These are phyloP conservation scores for Aspergillus campestris DNA, from an alignment of 495 filamentous ascomycete genomes.

Conservation along the genomic window DNA sequence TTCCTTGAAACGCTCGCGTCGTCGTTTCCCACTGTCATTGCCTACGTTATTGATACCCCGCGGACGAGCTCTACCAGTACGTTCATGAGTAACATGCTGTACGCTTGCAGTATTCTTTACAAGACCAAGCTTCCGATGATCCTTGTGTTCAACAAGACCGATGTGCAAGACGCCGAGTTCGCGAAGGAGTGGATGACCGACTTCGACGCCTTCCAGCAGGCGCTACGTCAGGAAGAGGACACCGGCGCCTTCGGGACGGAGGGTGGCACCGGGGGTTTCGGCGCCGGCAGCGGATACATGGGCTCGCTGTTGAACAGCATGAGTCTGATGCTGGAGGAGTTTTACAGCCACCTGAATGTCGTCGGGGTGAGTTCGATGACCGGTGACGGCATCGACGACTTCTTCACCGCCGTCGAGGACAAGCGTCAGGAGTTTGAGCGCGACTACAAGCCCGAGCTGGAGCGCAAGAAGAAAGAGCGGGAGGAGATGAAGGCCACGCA, in stretches of 20 bases:
- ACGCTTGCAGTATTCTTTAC: conserved; percentile 95
- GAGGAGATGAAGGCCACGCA: conserved; percentile 61
- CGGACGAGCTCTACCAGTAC: conserved; percentile 85
- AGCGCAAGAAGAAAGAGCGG: conserved; percentile 63
- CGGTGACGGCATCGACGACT: conserved; percentile 82
- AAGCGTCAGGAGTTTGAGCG: conserved; percentile 85
- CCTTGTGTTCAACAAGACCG: conserved; percentile 96
- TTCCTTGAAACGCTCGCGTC: conserved; percentile 89
- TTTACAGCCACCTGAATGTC: conserved; percentile 85
- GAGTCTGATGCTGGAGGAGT: conserved; percentile 96
- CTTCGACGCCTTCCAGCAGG: conserved; percentile 89
- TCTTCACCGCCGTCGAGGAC: conserved; percentile 77
- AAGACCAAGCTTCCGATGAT: conserved; percentile 99
- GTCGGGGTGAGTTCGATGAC: conserved; percentile 92
- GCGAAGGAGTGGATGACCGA: conserved; percentile 99
- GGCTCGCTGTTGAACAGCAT: conserved; percentile 92
- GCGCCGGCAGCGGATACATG: conserved; percentile 89
- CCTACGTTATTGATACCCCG: conserved; percentile 95
- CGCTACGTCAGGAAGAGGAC: conserved; percentile 71
- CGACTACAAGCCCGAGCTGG: conserved; percentile 89
- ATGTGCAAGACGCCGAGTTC: conserved; percentile 82
- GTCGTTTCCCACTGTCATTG: conserved; percentile 90
- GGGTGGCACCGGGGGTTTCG: conserved; percentile 50
- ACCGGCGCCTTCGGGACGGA: conserved; percentile 67
- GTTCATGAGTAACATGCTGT: conserved; percentile 99